Conservation (phyloP, 345 rosid species). For the Angophora floribunda region DNA sequence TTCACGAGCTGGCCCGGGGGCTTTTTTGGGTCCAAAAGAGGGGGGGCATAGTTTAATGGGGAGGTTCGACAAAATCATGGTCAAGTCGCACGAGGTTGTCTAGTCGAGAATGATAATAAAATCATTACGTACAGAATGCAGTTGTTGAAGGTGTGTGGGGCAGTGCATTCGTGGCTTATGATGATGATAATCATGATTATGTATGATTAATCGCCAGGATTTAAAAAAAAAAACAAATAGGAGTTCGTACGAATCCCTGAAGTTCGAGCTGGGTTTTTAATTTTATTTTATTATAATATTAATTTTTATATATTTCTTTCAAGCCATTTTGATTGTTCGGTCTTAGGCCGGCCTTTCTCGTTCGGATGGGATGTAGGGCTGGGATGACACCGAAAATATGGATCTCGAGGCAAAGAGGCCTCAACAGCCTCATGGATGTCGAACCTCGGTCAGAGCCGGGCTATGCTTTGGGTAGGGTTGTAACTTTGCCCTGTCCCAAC, state of each 20-base stretch:
- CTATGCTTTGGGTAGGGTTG: no score
- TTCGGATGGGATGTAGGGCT: not conserved
- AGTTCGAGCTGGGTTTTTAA: not conserved
- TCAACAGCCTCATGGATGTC: not conserved
- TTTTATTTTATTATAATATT: not conserved
- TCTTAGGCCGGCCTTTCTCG: not conserved
- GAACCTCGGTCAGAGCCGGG: not conserved
- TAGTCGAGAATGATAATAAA: not conserved
- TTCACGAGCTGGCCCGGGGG: not conserved
- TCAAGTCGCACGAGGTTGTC: not conserved
- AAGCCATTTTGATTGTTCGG: not conserved
- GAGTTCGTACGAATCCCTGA: not conserved
- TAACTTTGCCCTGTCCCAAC: no score
- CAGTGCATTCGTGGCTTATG: not conserved
- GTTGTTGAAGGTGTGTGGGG: not conserved
- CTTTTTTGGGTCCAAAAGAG: not conserved
- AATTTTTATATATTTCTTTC: not conserved
- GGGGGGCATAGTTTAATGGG: not conserved
- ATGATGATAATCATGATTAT: not conserved
- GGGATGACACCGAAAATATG: not conserved
- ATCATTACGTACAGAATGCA: not conserved
- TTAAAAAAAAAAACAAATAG: fast-evolving
- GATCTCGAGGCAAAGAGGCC: not conserved
- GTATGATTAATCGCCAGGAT: not conserved
- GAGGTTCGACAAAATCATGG: not conserved